A percentile compares a stretch with the other conserved stretches of the same genome.
These are phyloP conservation scores for Panicum miliaceum DNA, from an alignment of 176 grass and related monocot species.

Conservation along the genomic window DNA sequence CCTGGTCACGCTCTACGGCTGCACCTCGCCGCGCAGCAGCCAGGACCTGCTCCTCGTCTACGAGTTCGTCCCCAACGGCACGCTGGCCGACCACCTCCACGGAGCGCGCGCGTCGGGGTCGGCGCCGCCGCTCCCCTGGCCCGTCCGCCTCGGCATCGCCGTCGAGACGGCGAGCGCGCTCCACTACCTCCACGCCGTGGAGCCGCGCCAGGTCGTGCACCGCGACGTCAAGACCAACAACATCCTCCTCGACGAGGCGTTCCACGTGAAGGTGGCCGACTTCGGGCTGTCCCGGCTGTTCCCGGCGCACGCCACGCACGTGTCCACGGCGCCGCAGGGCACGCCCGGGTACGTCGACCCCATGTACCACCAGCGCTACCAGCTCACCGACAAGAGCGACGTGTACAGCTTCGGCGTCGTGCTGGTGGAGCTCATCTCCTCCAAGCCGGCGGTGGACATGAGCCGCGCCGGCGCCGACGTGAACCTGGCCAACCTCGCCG, in stretches of 20 bases:
- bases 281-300: conserved; percentile 67
- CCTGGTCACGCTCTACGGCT: conserved; percentile 68
- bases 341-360: conserved; percentile 72
- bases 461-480: conserved; percentile 21
- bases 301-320: conserved; percentile 49
- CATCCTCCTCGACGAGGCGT: conserved; percentile 56
- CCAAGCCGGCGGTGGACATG: conserved; percentile 57
- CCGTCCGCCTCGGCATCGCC: conserved; percentile 38
- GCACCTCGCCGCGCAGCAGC: conserved; percentile 41
- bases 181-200: conserved; percentile 51
- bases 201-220: conserved; percentile 56
- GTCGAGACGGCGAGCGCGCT: conserved; percentile 62
- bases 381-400: conserved; percentile 78
- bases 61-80: conserved; percentile 74
- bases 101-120: not conserved
- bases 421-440: conserved; percentile 61
- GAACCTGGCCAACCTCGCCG: conserved; percentile 55
- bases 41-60: conserved; percentile 66
- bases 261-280: conserved; percentile 74
- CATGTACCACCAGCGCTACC: conserved; percentile 55
- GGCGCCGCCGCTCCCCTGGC: conserved; percentile 8
- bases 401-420: conserved; percentile 82
- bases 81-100: conserved; percentile 68
- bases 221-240: conserved; percentile 73
- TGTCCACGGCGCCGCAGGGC: conserved; percentile 73